These are phyloP conservation scores for Leishmania amazonensis DNA, from an alignment of 208 protist genomes.

Conservation along the genomic window DNA sequence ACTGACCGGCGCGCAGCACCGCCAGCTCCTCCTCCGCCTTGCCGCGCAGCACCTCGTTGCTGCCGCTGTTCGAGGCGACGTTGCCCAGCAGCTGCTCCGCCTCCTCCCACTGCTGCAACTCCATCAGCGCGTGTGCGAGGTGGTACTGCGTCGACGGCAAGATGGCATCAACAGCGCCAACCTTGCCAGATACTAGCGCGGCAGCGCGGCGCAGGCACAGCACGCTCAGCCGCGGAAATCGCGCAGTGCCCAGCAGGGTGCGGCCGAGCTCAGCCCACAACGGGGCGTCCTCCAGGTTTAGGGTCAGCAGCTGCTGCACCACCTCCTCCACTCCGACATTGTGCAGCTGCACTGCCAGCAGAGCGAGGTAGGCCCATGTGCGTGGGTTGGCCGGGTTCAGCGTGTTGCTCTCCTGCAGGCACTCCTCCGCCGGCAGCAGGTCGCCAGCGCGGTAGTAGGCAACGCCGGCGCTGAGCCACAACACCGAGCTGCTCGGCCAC, in stretches of 20 bases:
- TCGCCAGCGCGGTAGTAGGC: constrained; percentile 82
- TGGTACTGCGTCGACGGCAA: constrained; percentile 53
- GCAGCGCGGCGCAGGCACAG: constrained; percentile 59
- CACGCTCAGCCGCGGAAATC: constrained; percentile 45
- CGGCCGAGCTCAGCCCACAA: constrained; percentile 79
- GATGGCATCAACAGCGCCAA: constrained; percentile 9
- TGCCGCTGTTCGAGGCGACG: constrained; percentile 36
- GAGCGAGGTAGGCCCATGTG: constrained; percentile 85
- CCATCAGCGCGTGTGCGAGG: constrained; percentile 64
- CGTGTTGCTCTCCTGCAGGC: constrained; percentile 88
- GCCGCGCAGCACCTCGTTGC: constrained; percentile 62
- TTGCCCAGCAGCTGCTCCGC: constrained; percentile 49
- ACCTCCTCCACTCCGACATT: constrained; percentile 63
- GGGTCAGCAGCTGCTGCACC: constrained; percentile 60
- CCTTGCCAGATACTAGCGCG: constrained; percentile 15
- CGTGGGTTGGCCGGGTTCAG: constrained; percentile 84
- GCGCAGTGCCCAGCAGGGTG: constrained; percentile 50
- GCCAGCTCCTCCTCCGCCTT: constrained; percentile 80
- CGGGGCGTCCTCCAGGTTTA: constrained; percentile 62
- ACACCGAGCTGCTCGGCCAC: constrained; percentile 73
- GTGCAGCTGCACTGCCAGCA: constrained; percentile 46
- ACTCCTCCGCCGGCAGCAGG: constrained; percentile 74
- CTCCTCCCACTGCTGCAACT: constrained; percentile 44
- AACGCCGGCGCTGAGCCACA: constrained; percentile 90
- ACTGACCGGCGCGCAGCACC: constrained; percentile 20